Evolutionary conservation across 495 filamentous ascomycete genomes (phyloP), one percentile per base, ranked within the genome.

Genomic region (Podospora fimiseda): DNA sequence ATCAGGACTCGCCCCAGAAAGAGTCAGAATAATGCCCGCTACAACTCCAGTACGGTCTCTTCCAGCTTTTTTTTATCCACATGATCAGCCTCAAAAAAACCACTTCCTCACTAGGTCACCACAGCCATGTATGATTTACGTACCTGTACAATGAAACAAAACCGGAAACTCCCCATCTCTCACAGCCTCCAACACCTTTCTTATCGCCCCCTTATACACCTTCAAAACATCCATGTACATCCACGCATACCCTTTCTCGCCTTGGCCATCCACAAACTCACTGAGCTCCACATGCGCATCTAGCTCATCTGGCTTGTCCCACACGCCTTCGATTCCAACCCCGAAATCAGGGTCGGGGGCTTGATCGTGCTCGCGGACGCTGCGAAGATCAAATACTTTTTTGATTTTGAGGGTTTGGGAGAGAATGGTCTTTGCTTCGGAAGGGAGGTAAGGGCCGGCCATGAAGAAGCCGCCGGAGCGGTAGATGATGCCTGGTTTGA

Each of bases 11-110:
- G 69, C 69, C 9, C 74, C 77, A 9, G 79, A 76, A 0, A 87
- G 65, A 7, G 71, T 68, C n/a, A 83, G 60, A 6, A 87, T 61
- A 1, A 86, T 52, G 4, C 77, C 79, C 4, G 80, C 69, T 9
- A 85, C 60, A 1, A 85, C 78, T 2, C 83, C 83, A 0, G 83
- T 84, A n/a, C 83, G 74, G 53, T 86, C 82, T 53, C 83, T 80
- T 5, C 83, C 83, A 9, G 81, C 80, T 77, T 43, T 38, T 44
- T 27, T 9, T 30, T 13, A 8, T 20, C 16, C 33, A 11, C 16
- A 43, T n/a, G 19, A 50, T 60, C 13, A 64, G 53, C 21, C 9
- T 20, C 14, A 2, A 33, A 33, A 33, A 11, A 11, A 11, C 11
- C 27, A 11, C 11, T 14, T 0, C 16, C 37, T 46, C 22, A 11